Evolutionary conservation across 805 yeast genomes (phyloP).

Genomic region (Kodamaea nitidulidarum): DNA sequence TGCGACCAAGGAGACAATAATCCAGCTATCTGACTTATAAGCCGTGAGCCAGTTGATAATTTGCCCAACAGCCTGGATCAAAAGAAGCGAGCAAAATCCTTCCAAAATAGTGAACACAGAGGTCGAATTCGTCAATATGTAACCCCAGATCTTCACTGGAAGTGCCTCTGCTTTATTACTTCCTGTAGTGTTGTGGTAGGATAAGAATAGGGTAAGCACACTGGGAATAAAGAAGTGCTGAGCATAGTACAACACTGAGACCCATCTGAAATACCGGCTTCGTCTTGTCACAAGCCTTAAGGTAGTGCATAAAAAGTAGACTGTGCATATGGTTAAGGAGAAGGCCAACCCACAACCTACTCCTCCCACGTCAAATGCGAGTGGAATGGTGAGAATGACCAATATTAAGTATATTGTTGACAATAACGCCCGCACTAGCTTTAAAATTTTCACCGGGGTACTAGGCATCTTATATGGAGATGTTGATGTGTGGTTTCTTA

Average conservation of each 20-base stretch:
- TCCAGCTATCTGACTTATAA: conserved; percentile 69
- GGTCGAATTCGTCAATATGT: conserved; percentile 71
- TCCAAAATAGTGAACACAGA: conserved; percentile 86
- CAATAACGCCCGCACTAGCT: conserved; percentile 35
- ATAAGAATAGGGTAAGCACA: conserved; percentile 63
- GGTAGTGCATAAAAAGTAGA: conserved; percentile 72
- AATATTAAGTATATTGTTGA: conserved; percentile 62
- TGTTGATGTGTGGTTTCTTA: neutral
- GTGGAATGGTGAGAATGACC: conserved; percentile 78
- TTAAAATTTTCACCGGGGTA: conserved; percentile 2
- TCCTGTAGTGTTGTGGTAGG: conserved; percentile 37
- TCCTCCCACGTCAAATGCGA: conserved; percentile 94
- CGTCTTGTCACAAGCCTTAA: conserved; percentile 52
- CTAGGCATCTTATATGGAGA: neutral
- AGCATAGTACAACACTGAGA: conserved; percentile 59
- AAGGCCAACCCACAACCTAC: conserved; percentile 83
- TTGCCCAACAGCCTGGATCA: conserved; percentile 91
- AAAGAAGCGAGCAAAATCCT: conserved; percentile 86
- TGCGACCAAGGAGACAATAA: conserved; percentile 64
- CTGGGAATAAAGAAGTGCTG: conserved; percentile 86
- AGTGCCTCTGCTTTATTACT: conserved; percentile 2
- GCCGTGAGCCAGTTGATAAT: conserved; percentile 65
- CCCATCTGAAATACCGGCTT: conserved; percentile 40
- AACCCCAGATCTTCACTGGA: conserved; percentile 63
- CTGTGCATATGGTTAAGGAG: conserved; percentile 53